Evolutionary conservation across 1,284 basidiomycete species (phyloP).

Genomic region (Fistulina hepatica): DNA sequence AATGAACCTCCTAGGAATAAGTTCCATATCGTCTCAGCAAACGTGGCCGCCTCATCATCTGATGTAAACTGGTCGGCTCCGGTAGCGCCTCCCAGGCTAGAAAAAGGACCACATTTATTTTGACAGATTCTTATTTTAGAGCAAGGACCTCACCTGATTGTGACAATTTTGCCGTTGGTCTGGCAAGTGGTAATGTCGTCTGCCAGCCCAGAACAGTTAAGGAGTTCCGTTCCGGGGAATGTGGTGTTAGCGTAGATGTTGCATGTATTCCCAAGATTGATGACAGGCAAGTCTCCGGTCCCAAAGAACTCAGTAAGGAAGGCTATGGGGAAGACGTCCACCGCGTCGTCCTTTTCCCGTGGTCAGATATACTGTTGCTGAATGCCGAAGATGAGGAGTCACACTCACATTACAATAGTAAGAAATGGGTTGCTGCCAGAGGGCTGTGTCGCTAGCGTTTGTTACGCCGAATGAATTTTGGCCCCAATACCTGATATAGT

Average conservation of each 20-base stretch:
- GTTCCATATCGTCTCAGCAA: conserved; percentile 55
- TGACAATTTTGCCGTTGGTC: conserved; percentile 52
- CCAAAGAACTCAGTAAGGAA: conserved; percentile 50
- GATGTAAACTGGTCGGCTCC: conserved; percentile 40
- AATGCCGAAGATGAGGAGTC: background rate
- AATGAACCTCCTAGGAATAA: conserved; percentile 51
- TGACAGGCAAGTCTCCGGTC: conserved; percentile 42
- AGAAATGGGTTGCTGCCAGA: conserved; percentile 39
- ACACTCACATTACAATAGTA: conserved; percentile 36
- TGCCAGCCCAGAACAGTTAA: conserved; percentile 45
- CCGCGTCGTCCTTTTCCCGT: conserved; percentile 30
- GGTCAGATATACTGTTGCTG: background rate
- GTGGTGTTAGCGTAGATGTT: conserved; percentile 29
- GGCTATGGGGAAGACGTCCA: conserved; percentile 46
- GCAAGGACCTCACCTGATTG: conserved; percentile 40
- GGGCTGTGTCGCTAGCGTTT: conserved; percentile 28
- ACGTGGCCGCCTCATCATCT: conserved; percentile 39
- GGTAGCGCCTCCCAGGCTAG: conserved; percentile 35
- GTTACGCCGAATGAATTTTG: conserved; percentile 49
- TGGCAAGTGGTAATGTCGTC: conserved; percentile 50
- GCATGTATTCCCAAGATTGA: conserved; percentile 53
- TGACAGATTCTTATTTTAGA: background rate
- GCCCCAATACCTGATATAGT: too few species aligned
- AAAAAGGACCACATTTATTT: background rate
- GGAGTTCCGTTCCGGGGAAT: conserved; percentile 45